Conservation (phyloP, 768 basidiomycete species). For the Sarcodon aspratus region DNA sequence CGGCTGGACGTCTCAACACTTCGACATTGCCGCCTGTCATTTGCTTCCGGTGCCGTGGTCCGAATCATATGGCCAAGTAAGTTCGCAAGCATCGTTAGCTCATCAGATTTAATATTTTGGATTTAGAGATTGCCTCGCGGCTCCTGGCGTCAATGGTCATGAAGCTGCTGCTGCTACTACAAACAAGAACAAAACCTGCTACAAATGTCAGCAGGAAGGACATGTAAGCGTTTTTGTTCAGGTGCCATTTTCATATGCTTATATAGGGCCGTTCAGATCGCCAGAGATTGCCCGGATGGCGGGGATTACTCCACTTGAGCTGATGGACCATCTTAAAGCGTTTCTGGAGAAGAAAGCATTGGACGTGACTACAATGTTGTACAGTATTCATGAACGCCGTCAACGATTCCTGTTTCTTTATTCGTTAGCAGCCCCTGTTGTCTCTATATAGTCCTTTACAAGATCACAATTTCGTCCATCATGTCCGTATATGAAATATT, state of each 20-base stretch:
- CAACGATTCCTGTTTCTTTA: too few species aligned
- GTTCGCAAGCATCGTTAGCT: slow-evolving; percentile 6
- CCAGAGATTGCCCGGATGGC: slow-evolving; percentile 18
- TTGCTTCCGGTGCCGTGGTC: slow-evolving; percentile 84
- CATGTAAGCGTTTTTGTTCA: slow-evolving; percentile 43
- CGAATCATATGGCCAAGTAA: slow-evolving; percentile 80
- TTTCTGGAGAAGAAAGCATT: too few species aligned
- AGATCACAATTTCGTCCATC: too few species aligned
- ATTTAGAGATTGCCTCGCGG: slow-evolving; percentile 73
- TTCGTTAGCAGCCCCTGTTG: too few species aligned
- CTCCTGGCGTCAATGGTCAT: slow-evolving; percentile 41
- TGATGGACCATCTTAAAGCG: too few species aligned
- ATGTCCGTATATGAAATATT: too few species aligned
- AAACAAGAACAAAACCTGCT: slow-evolving; percentile 72
- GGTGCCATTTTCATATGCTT: not conserved
- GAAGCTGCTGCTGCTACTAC: slow-evolving; percentile 29
- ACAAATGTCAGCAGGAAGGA: slow-evolving; percentile 81
- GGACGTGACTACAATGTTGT: too few species aligned
- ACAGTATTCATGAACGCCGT: too few species aligned
- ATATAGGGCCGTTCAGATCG: slow-evolving; percentile 13
- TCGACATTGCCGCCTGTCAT: slow-evolving; percentile 74
- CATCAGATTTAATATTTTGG: slow-evolving; percentile 1
- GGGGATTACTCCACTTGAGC: too few species aligned
- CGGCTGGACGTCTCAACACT: slow-evolving; percentile 69
- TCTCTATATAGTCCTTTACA: too few species aligned